Evolutionary conservation across 2,329 filamentous ascomycete species (phyloP), one percentile per base, ranked within the genome.

Genomic region (Didymella keratinophila): DNA sequence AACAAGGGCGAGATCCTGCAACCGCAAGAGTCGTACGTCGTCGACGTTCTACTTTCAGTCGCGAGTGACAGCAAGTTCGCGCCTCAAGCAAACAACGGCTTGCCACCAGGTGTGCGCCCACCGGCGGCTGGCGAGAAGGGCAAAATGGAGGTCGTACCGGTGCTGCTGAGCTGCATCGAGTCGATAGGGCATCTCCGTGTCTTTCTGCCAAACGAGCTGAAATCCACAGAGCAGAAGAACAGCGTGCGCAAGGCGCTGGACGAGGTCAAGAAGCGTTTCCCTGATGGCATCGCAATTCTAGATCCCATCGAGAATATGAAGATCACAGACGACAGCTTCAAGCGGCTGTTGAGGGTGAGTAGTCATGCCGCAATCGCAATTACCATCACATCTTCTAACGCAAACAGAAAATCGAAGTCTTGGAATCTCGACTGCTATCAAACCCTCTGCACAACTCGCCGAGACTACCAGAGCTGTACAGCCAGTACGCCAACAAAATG

Each of bases 271-370:
- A 87, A 87, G 66, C 89, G 95, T 25, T 98, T 99, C 80, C 93
- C 93, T 0, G 95, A 99, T 72, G 95, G 95, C 3, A 81, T 99
- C 56, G 90, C 95, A 3, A 83, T 93, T 7, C 80, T 99, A 18
- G 95, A 99, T 71, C 95, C 95, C 0, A 89, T 99, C 37, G 93
- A 98, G 76, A 93, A 97, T 72, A 98, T 99, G 95, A 86, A 87
- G 27, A 98, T 99, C 70, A 89, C 84, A 4, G 95, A 98, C 70
- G 93, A 97, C 1, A 88, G 87, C 0, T 98, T 99, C 81, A 97
- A 96, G 82, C 92, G 93, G 75, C 86, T 97, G 4, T 85, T 98
- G 12, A 79, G 87, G 69, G 84, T 85, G 79, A 69, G 82, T 71
- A 23, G 5, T 14, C 20, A 16, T 8, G 4, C 5, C 3, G 20